Evolutionary conservation across 2,329 filamentous ascomycete species (phyloP).

Genomic region (Sarocladiaceae sp.): DNA sequence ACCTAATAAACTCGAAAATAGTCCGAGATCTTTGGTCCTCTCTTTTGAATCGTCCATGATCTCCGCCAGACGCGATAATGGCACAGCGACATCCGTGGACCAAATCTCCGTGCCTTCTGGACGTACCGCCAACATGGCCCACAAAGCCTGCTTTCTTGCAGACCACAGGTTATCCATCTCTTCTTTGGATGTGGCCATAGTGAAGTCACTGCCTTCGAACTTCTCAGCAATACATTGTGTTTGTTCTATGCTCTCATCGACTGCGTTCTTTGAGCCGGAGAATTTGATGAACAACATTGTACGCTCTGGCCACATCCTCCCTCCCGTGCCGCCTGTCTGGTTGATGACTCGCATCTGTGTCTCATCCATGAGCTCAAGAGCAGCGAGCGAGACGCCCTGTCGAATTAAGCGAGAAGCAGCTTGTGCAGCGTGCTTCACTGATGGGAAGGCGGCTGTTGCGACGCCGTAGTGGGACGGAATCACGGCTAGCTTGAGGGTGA

Average conservation of each 20-base stretch:
- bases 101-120: slow-evolving; percentile 21
- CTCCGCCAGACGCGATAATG: slow-evolving; percentile 61
- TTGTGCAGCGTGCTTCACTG: slow-evolving; percentile 59
- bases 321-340: slow-evolving; percentile 48
- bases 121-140: slow-evolving; percentile 55
- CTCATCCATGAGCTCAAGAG: slow-evolving; percentile 76
- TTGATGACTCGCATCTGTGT: slow-evolving; percentile 62
- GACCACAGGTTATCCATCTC: slow-evolving; percentile 49
- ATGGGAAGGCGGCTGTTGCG: slow-evolving; percentile 49
- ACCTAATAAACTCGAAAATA: no score
- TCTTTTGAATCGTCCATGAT: no score
- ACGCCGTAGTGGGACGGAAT: slow-evolving; percentile 67
- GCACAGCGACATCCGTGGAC: slow-evolving; percentile 67
- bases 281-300: slow-evolving; percentile 73
- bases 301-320: slow-evolving; percentile 51
- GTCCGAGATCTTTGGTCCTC: no score
- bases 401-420: slow-evolving; percentile 69
- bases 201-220: background rate
- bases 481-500: slow-evolving; percentile 69
- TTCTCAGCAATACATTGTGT: slow-evolving; percentile 48
- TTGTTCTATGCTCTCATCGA: slow-evolving; percentile 23
- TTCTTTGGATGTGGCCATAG: slow-evolving; percentile 44
- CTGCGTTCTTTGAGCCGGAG: slow-evolving; percentile 47
- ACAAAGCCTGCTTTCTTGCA: slow-evolving; percentile 60
- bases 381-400: slow-evolving; percentile 69